Conservation (phyloP, 208 protist species). For the Angomonas desouzai region DNA sequence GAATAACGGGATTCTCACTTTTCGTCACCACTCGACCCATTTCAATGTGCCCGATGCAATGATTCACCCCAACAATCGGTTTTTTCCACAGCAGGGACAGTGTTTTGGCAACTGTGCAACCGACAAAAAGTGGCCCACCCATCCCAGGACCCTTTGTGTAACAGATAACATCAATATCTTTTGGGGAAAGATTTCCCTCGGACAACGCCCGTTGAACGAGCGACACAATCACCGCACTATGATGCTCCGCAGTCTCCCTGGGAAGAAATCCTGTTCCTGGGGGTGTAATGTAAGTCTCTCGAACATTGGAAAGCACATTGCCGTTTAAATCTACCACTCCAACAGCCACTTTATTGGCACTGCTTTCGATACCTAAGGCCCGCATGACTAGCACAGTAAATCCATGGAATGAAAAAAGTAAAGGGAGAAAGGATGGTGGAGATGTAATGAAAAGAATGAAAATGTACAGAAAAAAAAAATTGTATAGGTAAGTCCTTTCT, state of each 20-base stretch:
- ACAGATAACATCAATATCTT: constrained; percentile 92
- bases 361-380: constrained; percentile 97
- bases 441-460: neutral
- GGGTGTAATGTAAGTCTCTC: constrained; percentile 97
- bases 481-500: neutral
- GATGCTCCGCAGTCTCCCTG: constrained; percentile 97
- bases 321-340: constrained; percentile 95
- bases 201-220: constrained; percentile 92
- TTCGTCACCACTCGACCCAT: constrained; percentile 98
- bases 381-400: constrained; percentile 24
- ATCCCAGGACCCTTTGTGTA: constrained; percentile 99
- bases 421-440: neutral
- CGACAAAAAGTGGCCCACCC: constrained; percentile 93
- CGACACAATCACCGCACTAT: constrained; percentile 78
- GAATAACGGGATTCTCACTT: constrained; percentile 95
- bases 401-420: neutral
- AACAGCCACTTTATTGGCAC: constrained; percentile 99
- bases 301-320: constrained; percentile 95
- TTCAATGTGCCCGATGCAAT: constrained; percentile 99
- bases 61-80: constrained; percentile 98
- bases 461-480: constrained; percentile 6
- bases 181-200: constrained; percentile 74
- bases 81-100: constrained; percentile 84
- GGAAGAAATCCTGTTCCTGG: constrained; percentile 98
- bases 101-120: constrained; percentile 76